Evolutionary conservation across 2,329 filamentous ascomycete species (phyloP).

Genomic region (Raffaelea albimanens): DNA sequence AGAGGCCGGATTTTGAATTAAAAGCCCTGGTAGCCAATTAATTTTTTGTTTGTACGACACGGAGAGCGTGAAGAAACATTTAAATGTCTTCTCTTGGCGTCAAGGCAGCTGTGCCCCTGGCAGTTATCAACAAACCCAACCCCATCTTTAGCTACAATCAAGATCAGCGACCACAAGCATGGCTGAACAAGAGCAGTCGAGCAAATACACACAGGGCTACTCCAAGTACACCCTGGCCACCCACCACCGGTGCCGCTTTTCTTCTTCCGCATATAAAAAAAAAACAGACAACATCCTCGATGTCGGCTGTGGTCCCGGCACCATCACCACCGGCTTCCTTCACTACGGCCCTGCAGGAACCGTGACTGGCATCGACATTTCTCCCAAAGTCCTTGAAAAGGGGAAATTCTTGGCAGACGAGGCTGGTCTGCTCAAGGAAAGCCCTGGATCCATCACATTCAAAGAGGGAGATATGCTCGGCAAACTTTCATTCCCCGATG

Average conservation of each 20-base stretch:
- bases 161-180: too few relatives aligned
- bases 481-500: constrained; percentile 28
- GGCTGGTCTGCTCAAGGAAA: constrained; percentile 7
- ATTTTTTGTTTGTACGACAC: too few relatives aligned
- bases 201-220: not conserved
- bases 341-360: not conserved
- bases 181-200: too few relatives aligned
- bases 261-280: not conserved
- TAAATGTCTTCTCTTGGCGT: not conserved
- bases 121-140: not conserved
- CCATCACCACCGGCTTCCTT: not conserved
- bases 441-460: constrained; percentile 18
- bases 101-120: not conserved
- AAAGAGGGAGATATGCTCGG: constrained; percentile 22
- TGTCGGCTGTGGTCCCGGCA: not conserved
- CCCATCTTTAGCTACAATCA: not conserved
- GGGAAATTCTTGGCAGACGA: constrained; percentile 7
- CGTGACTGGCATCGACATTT: not conserved
- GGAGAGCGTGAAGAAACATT: too few relatives aligned
- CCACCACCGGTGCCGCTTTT: not conserved
- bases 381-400: constrained; percentile 1
- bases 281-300: not conserved
- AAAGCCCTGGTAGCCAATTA: too few relatives aligned
- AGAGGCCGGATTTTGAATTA: too few relatives aligned
- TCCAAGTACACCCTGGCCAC: not conserved